These are phyloP conservation scores for Spergularia marina DNA, from an alignment of 148 eudicot species.

Conservation along the genomic window DNA sequence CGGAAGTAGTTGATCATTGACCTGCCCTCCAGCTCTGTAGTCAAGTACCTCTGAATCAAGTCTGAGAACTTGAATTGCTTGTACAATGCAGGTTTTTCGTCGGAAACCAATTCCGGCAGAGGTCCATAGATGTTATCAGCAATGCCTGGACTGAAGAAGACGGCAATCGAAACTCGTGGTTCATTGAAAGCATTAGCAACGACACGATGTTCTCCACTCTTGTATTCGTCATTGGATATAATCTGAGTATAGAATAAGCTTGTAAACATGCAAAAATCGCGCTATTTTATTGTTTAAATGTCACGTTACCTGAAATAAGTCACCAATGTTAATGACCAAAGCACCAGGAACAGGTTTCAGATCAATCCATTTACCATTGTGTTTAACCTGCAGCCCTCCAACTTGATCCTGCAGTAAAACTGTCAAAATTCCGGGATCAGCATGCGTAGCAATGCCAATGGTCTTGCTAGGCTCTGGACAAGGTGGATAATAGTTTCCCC, in stretches of 20 bases:
- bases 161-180: conserved; percentile 46
- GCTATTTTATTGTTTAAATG: too few relatives aligned
- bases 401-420: conserved; percentile 39
- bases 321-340: conserved; percentile 44
- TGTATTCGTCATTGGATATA: conserved; percentile 54
- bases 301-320: conserved; percentile 36
- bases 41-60: conserved; percentile 44
- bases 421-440: conserved; percentile 41
- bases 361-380: conserved; percentile 35
- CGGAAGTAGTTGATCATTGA: conserved; percentile 39
- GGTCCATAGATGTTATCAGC: conserved; percentile 52
- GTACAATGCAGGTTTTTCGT: conserved; percentile 46
- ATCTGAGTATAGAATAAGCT: conserved; percentile 31
- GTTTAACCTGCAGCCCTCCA: conserved; percentile 42
- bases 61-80: conserved; percentile 35
- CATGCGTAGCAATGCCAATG: conserved; percentile 31
- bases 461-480: conserved; percentile 45
- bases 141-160: conserved; percentile 45
- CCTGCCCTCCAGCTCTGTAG: conserved; percentile 48
- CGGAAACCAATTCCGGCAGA: conserved; percentile 47
- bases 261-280: conserved; percentile 7
- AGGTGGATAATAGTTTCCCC: conserved; percentile 35
- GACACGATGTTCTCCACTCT: conserved; percentile 61
- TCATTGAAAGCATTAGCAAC: conserved; percentile 41
- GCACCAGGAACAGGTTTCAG: conserved; percentile 37